phyloP scores from a whole-genome alignment of 768 basidiomycete genomes.

The Lentinula boryana region DNA sequence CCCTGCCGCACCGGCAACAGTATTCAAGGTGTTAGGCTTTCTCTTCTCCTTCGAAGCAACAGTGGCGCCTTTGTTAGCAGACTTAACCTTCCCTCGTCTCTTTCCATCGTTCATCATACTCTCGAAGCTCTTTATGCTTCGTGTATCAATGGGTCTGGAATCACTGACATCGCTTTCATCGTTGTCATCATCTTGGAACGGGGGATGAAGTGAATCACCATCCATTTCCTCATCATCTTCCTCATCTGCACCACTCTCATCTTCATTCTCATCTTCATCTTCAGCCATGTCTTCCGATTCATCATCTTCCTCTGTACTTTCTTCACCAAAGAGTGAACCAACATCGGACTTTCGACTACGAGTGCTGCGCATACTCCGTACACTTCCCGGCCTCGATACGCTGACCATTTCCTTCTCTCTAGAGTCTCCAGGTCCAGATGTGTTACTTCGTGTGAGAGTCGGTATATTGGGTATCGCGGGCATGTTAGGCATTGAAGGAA shows the following conservation, averaged over 20 bases:
- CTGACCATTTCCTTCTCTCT: constrained; percentile 34
- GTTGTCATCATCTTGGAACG: constrained; percentile 37
- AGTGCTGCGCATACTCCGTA: constrained; percentile 12
- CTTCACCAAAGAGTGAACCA: constrained; percentile 2
- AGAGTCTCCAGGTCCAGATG: constrained; percentile 11
- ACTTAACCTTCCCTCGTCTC: constrained; percentile 9
- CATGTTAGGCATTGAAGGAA: constrained; percentile 39
- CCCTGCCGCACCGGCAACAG: constrained; percentile 6
- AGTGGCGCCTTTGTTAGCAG: background rate
- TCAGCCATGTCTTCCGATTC: constrained; percentile 42
- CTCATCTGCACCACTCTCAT: constrained; percentile 29
- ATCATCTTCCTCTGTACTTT: constrained; percentile 14
- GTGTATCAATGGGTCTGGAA: constrained; percentile 42
- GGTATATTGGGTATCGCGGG: constrained; percentile 19
- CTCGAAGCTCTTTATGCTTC: constrained; percentile 83
- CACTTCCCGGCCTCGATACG: constrained; percentile 36
- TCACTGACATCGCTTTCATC: constrained; percentile 19
- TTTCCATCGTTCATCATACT: constrained; percentile 65
- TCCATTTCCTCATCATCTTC: constrained; percentile 25
- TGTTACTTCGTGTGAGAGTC: background rate
- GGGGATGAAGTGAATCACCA: constrained; percentile 18
- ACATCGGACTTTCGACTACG: background rate
- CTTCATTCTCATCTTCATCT: constrained; percentile 28
- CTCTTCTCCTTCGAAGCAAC: constrained; percentile 14
- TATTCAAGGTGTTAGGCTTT: background rate